Base-by-base conservation (phyloP, 371 early-diverging fungal species). In the Circinella umbellata region DNA sequence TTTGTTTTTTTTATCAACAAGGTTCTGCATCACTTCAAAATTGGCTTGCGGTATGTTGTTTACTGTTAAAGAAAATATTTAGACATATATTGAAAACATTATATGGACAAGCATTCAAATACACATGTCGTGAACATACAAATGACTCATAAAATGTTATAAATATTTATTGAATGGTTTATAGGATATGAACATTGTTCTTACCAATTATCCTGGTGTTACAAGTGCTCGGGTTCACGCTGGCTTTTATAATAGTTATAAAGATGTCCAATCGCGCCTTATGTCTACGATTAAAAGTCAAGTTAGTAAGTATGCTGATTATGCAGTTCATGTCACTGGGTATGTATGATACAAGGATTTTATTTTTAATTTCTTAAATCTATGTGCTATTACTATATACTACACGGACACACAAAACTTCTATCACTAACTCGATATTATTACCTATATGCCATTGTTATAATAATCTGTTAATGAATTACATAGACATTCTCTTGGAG, bases 401-500 rank as follows among this genome's bases (percentile, higher is more conserved):
- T 17, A 34, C 13, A 37, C 38, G 35, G 27, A 2, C 27, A 27
- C 27, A 27, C 27, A 27, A 27, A 27, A 27, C 27, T 27, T 27
- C 2, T 27, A 27, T 27, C 2, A 27, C 27, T 27, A 27, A 27
- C 0, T 27, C 27, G 27, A 27, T 27, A 27, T 27, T 27, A 27
- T 2, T 27, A 27, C 1, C 27, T 27, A 27, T 27, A 27, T 27
- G 27, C 0, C 27, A 27, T 27, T 27, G 0, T 27, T 27, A 0
- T 27, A 27, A 27, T 27, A 27, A 27, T 27, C 27, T 27, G 2
- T 27, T 27, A 0, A 2, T 27, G 27, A 27, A 27, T 27, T 27
- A 27, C 27, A 27, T 38, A 70, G 70, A 4, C 73, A 73, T 64
- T 74, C 74, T 1, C 63, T 74, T 37, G 74, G 74, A n/a, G 74